A percentile compares a stretch with the other conserved stretches of the same genome.
phyloP scores from a whole-genome alignment of 495 filamentous ascomycete genomes.

The Xylona heveae region DNA sequence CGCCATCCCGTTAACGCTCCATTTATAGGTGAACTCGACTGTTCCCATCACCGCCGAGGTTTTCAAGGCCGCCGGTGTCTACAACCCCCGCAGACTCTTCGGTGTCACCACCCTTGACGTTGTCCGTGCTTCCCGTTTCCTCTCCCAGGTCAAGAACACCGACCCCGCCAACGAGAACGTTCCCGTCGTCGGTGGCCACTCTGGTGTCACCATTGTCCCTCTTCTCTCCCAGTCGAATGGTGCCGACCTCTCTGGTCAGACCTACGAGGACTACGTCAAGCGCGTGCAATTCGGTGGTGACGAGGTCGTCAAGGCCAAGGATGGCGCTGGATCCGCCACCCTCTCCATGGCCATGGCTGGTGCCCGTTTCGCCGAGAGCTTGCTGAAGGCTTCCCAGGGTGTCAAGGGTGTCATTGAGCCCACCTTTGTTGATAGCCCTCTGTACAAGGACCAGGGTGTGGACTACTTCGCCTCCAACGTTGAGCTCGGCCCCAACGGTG shows the following conservation, averaged over 20 bases:
- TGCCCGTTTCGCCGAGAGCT: constrained; percentile 86
- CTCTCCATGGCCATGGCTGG: constrained; percentile 98
- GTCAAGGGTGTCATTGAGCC: constrained; percentile 92
- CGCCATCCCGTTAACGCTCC: not conserved
- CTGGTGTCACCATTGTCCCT: constrained; percentile 91
- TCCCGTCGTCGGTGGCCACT: constrained; percentile 91
- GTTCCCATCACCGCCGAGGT: constrained; percentile 94
- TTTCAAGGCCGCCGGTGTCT: constrained; percentile 81
- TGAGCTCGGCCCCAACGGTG: constrained; percentile 89
- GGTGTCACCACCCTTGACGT: constrained; percentile 98
- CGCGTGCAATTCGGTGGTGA: constrained; percentile 99
- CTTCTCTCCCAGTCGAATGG: constrained; percentile 88
- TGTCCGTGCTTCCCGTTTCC: constrained; percentile 92
- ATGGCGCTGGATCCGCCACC: constrained; percentile 91
- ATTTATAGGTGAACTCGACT: constrained; percentile 66
- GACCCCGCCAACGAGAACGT: constrained; percentile 85
- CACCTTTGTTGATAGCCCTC: constrained; percentile 86
- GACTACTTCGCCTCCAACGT: constrained; percentile 90
- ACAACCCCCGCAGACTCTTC: constrained; percentile 97
- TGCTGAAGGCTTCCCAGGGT: constrained; percentile 81
- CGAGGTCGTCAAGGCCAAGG: constrained; percentile 98
- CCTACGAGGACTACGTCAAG: constrained; percentile 58
- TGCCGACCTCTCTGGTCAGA: constrained; percentile 53
- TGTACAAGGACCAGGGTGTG: constrained; percentile 92
- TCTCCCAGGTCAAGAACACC: constrained; percentile 74